Percentiles rank a stretch among this genome's conserved stretches.
These are phyloP conservation scores for Exophiala calicioides DNA, from an alignment of 2,329 filamentous ascomycete genomes.

Conservation along the genomic window DNA sequence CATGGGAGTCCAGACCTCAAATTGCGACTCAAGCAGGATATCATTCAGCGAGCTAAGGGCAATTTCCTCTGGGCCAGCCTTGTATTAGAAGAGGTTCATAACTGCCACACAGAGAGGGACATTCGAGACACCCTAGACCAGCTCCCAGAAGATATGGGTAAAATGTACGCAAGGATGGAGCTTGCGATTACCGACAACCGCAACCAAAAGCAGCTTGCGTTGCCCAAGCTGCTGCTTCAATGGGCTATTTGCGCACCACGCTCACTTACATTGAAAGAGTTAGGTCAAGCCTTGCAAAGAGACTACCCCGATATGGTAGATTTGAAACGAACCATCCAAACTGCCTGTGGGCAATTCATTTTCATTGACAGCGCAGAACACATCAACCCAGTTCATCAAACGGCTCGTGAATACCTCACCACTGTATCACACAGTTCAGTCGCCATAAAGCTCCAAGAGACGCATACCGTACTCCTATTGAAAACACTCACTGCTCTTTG, in stretches of 20 bases:
- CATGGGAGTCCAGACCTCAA: conserved; percentile 6
- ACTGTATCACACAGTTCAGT: not conserved
- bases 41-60: conserved; percentile 22
- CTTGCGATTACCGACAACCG: conserved; percentile 7
- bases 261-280: conserved; percentile 31
- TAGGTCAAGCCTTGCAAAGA: conserved; percentile 31
- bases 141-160: conserved; percentile 34
- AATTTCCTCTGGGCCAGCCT: conserved; percentile 30
- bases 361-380: conserved; percentile 27
- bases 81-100: conserved; percentile 23
- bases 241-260: conserved; percentile 33
- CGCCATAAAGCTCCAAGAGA: conserved; percentile 7
- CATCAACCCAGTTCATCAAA: conserved; percentile 34
- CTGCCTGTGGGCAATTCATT: conserved; percentile 36
- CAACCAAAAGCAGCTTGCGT: conserved; percentile 8
- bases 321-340: conserved; percentile 28
- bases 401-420: conserved; percentile 32
- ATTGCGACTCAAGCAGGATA: conserved; percentile 3
- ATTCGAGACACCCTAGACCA: conserved; percentile 25
- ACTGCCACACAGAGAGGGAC: conserved; percentile 26
- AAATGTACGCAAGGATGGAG: conserved; percentile 36
- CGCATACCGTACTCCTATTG: conserved; percentile 6
- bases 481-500: conserved; percentile 10
- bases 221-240: conserved; percentile 31
- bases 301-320: conserved; percentile 28